These are phyloP conservation scores for Corynascus novoguineensis DNA, from an alignment of 495 filamentous ascomycete genomes.

Conservation along the genomic window DNA sequence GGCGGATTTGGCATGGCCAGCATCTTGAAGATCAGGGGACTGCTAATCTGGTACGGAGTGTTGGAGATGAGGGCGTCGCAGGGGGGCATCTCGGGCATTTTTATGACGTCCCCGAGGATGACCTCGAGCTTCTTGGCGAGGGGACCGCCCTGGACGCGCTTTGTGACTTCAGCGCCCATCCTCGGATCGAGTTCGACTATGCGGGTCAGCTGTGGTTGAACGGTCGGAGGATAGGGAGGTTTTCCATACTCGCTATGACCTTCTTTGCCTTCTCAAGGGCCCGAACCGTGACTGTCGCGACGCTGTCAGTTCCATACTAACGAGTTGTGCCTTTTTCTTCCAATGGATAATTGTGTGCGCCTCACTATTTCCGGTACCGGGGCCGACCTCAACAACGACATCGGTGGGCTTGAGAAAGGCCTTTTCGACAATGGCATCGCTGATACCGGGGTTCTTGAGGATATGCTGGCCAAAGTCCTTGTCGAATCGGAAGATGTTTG, in stretches of 20 bases:
- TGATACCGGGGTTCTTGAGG: conserved; percentile 90
- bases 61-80: conserved; percentile 93
- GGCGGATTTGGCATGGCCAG: conserved; percentile 67
- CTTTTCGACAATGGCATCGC: conserved; percentile 78
- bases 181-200: conserved; percentile 84
- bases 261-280: conserved; percentile 84
- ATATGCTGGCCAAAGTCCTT: conserved; percentile 73
- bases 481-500: conserved; percentile 76
- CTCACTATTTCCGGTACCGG: conserved; percentile 34
- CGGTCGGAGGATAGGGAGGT: neutral
- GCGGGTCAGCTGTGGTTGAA: neutral
- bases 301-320: neutral
- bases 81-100: conserved; percentile 67
- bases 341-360: neutral
- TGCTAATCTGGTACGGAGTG: conserved; percentile 91
- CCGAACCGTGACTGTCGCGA: conserved; percentile 66
- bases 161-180: conserved; percentile 95
- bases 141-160: conserved; percentile 83
- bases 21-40: conserved; percentile 87
- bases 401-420: conserved; percentile 86
- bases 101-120: conserved; percentile 88
- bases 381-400: conserved; percentile 47
- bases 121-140: conserved; percentile 75
- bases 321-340: neutral
- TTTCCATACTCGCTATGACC: conserved; percentile 56